Conservation (phyloP, 2,329 filamentous ascomycete genomes). For the Nemania serpens region DNA sequence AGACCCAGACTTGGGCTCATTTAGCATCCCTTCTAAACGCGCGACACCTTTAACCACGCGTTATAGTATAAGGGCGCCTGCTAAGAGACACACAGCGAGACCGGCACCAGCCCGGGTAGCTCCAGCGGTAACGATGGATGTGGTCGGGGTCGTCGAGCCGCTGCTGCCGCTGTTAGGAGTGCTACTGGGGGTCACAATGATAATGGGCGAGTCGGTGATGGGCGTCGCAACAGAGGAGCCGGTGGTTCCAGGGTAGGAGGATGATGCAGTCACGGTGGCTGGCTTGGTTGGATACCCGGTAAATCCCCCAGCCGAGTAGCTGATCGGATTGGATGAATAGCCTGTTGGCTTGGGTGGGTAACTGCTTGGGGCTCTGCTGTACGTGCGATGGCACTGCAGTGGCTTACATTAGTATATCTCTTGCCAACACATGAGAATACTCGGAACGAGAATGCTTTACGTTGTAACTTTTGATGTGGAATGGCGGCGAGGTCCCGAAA, state of each 20-base stretch:
- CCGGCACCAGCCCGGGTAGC: background rate
- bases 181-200: background rate
- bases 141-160: background rate
- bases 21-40: too few relatives aligned
- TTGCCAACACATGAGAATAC: background rate
- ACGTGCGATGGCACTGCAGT: background rate
- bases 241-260: background rate
- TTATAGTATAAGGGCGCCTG: background rate
- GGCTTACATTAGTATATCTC: background rate
- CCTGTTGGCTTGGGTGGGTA: background rate
- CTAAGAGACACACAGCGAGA: background rate
- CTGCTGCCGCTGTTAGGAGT: background rate
- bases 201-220: background rate
- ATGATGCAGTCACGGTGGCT: background rate
- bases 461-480: constrained; percentile 45
- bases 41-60: background rate
- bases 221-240: background rate
- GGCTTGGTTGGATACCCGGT: background rate
- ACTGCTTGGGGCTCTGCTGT: background rate
- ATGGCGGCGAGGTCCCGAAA: constrained; percentile 67
- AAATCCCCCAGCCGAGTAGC: background rate
- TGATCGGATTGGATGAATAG: background rate
- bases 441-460: background rate
- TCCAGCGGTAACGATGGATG: background rate
- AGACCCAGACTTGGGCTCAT: too few relatives aligned